phyloP scores from a whole-genome alignment of 2,329 filamentous ascomycete species.

The Colletotrichum sansevieriae region DNA sequence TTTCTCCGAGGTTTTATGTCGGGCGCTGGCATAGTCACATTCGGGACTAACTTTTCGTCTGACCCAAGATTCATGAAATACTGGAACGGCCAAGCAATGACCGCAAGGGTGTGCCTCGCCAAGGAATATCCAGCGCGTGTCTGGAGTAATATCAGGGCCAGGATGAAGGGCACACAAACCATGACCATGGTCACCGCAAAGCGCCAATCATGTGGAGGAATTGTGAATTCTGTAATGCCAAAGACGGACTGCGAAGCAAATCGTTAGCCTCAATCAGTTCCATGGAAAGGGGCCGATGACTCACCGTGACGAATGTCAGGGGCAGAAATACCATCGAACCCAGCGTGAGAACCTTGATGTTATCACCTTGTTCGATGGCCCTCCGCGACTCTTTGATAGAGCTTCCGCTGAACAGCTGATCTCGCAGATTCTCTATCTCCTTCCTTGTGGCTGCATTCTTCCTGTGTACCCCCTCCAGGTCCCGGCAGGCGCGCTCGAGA shows the following conservation, averaged over 20 bases:
- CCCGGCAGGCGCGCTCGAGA: constrained; percentile 64
- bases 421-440: constrained; percentile 68
- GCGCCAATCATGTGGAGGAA: constrained; percentile 57
- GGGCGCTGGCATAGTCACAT: constrained; percentile 1
- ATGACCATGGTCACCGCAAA: constrained; percentile 74
- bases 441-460: constrained; percentile 67
- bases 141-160: constrained; percentile 61
- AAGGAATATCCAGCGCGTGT: constrained; percentile 50
- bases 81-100: constrained; percentile 27
- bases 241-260: constrained; percentile 60
- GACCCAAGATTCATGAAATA: background rate
- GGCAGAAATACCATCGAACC: constrained; percentile 73
- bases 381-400: constrained; percentile 71
- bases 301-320: constrained; percentile 69
- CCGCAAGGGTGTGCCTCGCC: constrained; percentile 20
- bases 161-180: constrained; percentile 66
- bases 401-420: constrained; percentile 74
- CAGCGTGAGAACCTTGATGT: constrained; percentile 71
- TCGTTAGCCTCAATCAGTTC: constrained; percentile 5
- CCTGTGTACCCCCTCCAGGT: constrained; percentile 60
- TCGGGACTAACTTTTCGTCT: background rate
- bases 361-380: constrained; percentile 73
- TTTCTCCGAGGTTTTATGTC: constrained; percentile 39
- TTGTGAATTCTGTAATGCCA: constrained; percentile 63
- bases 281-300: constrained; percentile 39